Evolutionary conservation across 169 alveolate genomes (phyloP).

Genomic region (Eimeria zaria): DNA sequence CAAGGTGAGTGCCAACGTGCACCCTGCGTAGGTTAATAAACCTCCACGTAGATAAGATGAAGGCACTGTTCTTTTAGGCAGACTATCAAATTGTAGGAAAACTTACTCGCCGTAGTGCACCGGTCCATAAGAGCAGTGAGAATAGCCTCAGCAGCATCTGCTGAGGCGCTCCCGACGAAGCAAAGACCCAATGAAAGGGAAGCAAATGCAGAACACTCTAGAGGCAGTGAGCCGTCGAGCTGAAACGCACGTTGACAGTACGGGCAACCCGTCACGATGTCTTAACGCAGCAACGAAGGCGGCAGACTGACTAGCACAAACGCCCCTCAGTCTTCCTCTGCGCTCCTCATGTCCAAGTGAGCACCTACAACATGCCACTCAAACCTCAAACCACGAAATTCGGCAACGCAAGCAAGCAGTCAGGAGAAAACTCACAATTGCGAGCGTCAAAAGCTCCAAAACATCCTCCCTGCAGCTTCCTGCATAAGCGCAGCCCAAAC

Average conservation of each 20-base stretch:
- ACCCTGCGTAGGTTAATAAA: background rate
- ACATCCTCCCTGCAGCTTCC: constrained; percentile 98
- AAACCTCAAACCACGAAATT: background rate
- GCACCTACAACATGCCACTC: background rate
- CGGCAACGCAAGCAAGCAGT: background rate
- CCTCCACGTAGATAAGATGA: background rate
- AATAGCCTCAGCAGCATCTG: constrained; percentile 97
- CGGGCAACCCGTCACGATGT: background rate
- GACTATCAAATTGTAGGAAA: background rate
- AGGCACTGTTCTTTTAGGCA: background rate
- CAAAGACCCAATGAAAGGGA: constrained; percentile 98
- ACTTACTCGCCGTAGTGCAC: constrained; percentile 84
- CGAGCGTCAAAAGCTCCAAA: constrained; percentile 83
- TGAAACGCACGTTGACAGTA: background rate
- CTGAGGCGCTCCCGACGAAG: constrained; percentile 97
- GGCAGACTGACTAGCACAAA: background rate
- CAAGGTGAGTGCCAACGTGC: background rate
- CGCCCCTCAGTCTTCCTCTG: background rate
- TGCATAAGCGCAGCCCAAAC: constrained; percentile 98
- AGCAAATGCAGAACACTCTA: constrained; percentile 98
- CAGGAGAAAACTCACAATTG: constrained; percentile 64
- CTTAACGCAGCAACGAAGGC: background rate
- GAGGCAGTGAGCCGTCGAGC: constrained; percentile 82
- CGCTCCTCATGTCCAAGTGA: background rate
- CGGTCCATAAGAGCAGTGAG: constrained; percentile 95